A percentile compares a stretch with the other conserved stretches of the same genome.
Evolutionary conservation across 1,284 basidiomycete species (phyloP).

Genomic region (Irpex sp.): DNA sequence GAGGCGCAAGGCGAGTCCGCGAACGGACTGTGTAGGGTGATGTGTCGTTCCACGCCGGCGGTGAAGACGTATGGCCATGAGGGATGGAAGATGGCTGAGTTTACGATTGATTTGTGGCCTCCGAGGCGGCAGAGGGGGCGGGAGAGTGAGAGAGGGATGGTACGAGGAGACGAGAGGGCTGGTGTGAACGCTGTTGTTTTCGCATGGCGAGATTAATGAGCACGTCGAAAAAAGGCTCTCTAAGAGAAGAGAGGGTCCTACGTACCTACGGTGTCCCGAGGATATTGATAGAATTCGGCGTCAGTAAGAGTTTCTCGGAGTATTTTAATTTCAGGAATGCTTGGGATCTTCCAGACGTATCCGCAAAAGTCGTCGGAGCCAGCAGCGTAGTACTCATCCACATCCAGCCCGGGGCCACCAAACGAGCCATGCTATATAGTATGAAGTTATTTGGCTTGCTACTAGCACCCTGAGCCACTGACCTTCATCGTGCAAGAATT

Average conservation of each 20-base stretch:
- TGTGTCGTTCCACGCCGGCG: constrained; percentile 63
- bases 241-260: too few relatives aligned
- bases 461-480: not conserved
- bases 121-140: constrained; percentile 50
- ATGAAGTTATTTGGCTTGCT: not conserved
- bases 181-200: constrained; percentile 43
- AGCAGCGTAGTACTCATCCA: constrained; percentile 55
- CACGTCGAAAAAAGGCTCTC: too few relatives aligned
- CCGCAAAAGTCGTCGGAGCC: constrained; percentile 79
- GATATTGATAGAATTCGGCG: constrained; percentile 35
- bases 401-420: constrained; percentile 48
- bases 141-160: constrained; percentile 50
- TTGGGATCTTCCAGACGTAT: constrained; percentile 75
- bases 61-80: constrained; percentile 60
- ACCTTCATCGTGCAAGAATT: constrained; percentile 80
- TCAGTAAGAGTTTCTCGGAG: constrained; percentile 36
- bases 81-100: constrained; percentile 67
- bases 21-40: constrained; percentile 65
- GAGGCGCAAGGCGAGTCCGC: constrained; percentile 42
- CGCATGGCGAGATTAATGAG: too few relatives aligned
- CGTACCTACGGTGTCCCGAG: constrained; percentile 34
- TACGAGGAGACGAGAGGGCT: constrained; percentile 29
- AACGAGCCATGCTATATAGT: constrained; percentile 63
- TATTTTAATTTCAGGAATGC: constrained; percentile 35
- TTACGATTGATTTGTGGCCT: constrained; percentile 72